phyloP scores from a whole-genome alignment of 2,329 filamentous ascomycete species.

The Blumeria graminis region DNA sequence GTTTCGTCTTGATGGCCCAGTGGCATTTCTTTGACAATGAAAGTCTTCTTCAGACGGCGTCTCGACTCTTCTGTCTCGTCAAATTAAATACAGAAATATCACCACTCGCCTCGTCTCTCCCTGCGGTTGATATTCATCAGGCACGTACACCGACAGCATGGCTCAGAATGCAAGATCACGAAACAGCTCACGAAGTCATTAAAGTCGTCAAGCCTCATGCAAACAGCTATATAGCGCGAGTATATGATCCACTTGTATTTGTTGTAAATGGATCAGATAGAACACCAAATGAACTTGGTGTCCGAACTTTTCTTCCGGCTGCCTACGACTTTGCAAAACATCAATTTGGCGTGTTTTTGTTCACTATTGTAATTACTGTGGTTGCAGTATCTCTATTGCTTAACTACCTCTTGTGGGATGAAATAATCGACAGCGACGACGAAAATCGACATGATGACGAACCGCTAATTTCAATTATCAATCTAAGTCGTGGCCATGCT shows the following conservation, averaged over 20 bases:
- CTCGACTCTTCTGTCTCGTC: slow-evolving; percentile 15
- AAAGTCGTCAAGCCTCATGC: slow-evolving; percentile 47
- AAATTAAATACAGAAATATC: slow-evolving; percentile 3
- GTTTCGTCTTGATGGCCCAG: slow-evolving; percentile 48
- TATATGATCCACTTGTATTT: slow-evolving; percentile 53
- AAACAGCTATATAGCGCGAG: slow-evolving; percentile 46
- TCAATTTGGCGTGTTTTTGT: slow-evolving; percentile 31
- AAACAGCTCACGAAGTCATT: slow-evolving; percentile 54
- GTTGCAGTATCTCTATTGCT: slow-evolving; percentile 45
- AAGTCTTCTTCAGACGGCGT: slow-evolving; percentile 18
- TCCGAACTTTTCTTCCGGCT: slow-evolving; percentile 27
- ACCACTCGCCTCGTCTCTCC: slow-evolving; percentile 11
- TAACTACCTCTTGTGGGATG: slow-evolving; percentile 47
- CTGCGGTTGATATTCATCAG: slow-evolving; percentile 41
- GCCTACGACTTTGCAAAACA: slow-evolving; percentile 44
- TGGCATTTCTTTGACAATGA: slow-evolving; percentile 52
- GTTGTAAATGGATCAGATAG: slow-evolving; percentile 46
- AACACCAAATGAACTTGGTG: slow-evolving; percentile 22
- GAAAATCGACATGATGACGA: slow-evolving; percentile 21
- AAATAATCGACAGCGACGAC: slow-evolving; percentile 21
- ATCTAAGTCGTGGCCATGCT: slow-evolving; percentile 35
- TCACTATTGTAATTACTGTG: slow-evolving; percentile 36
- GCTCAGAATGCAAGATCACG: slow-evolving; percentile 55
- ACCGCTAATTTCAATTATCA: slow-evolving; percentile 32
- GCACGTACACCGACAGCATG: slow-evolving; percentile 54